phyloP scores from a whole-genome alignment of 148 eudicot genomes.

The Chenopodium berlandieri region DNA sequence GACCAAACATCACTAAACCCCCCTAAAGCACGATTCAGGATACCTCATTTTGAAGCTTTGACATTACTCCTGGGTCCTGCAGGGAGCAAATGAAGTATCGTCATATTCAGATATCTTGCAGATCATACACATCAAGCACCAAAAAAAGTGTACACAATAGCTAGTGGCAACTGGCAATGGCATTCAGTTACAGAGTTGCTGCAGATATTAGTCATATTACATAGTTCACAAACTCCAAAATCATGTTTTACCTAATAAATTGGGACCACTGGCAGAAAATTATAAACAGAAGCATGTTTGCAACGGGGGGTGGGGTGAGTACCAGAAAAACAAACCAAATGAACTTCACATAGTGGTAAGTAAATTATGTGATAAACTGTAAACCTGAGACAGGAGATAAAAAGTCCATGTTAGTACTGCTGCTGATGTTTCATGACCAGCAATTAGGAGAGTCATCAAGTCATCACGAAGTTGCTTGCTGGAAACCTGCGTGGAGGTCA shows the following conservation, averaged over 20 bases:
- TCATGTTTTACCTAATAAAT: not conserved
- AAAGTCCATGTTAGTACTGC: constrained; percentile 98
- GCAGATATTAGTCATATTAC: not conserved
- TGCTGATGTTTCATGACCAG: constrained; percentile 99
- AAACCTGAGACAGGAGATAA: constrained; percentile 87
- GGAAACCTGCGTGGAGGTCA: constrained; percentile 57
- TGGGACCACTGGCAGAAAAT: not conserved
- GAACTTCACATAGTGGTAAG: not conserved
- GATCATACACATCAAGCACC: not conserved
- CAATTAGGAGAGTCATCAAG: constrained; percentile 94
- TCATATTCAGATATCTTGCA: not conserved
- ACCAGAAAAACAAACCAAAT: not conserved
- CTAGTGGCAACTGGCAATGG: not conserved
- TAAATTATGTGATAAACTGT: not conserved
- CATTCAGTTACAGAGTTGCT: not conserved
- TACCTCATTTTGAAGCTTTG: constrained; percentile 93
- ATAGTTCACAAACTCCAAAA: not conserved
- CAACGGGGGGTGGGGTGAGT: not conserved
- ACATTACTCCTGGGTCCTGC: constrained; percentile 80
- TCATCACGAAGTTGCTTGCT: constrained; percentile 99
- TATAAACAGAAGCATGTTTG: not conserved
- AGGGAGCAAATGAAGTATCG: constrained; percentile 5
- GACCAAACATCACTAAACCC: not conserved
- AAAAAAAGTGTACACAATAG: not conserved
- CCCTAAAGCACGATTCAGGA: not conserved